Conservation (phyloP, 83 land plant species). For the Diphasiastrum complanatum region DNA sequence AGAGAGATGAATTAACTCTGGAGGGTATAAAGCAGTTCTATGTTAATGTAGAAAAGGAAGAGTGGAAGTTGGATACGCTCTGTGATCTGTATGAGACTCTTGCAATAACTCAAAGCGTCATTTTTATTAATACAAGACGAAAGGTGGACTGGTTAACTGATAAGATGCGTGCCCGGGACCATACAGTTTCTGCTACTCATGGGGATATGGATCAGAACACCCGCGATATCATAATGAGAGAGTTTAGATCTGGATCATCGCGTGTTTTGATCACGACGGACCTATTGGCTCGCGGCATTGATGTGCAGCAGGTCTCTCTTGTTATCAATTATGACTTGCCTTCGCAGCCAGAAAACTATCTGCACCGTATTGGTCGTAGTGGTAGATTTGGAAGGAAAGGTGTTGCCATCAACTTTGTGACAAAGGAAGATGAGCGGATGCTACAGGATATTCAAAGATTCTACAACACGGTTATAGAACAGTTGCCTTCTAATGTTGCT, state of each 20-base stretch:
- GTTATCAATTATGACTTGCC: slow-evolving; percentile 50
- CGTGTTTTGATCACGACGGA: slow-evolving; percentile 58
- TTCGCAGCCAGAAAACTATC: slow-evolving; percentile 43
- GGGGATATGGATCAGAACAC: slow-evolving; percentile 50
- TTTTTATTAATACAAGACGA: slow-evolving; percentile 47
- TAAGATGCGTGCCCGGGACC: slow-evolving; percentile 33
- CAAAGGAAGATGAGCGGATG: slow-evolving; percentile 42
- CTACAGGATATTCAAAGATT: slow-evolving; percentile 50
- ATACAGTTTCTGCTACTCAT: slow-evolving; percentile 44
- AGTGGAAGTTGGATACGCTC: slow-evolving; percentile 48
- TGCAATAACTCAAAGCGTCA: slow-evolving; percentile 55
- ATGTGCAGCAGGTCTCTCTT: slow-evolving; percentile 53
- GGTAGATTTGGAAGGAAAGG: slow-evolving; percentile 53
- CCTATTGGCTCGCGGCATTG: slow-evolving; percentile 50
- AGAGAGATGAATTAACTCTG: slow-evolving; percentile 49
- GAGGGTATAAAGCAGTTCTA: slow-evolving; percentile 60
- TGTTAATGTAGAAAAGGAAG: slow-evolving; percentile 50
- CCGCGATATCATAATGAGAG: slow-evolving; percentile 44
- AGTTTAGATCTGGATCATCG: slow-evolving; percentile 52
- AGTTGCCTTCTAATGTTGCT: slow-evolving; percentile 43
- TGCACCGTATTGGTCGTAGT: slow-evolving; percentile 48
- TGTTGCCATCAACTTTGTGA: slow-evolving; percentile 44
- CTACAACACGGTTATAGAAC: slow-evolving; percentile 50
- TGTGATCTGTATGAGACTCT: slow-evolving; percentile 56
- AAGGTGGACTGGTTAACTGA: slow-evolving; percentile 59